These are phyloP conservation scores for Fusarium setosum DNA, from an alignment of 2,329 filamentous ascomycete genomes.

Conservation along the genomic window DNA sequence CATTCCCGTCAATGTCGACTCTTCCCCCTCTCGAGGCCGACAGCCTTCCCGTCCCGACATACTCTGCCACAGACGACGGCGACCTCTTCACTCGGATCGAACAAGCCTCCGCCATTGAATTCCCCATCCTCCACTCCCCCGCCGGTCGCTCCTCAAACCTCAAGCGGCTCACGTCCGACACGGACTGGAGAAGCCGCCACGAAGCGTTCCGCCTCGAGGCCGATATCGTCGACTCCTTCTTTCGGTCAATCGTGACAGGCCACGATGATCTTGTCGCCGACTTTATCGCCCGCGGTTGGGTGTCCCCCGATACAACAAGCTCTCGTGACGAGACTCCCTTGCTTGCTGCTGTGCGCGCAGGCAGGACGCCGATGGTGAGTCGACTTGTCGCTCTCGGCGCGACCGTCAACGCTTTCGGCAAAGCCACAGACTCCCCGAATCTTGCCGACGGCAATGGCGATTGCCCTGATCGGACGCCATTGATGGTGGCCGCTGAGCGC, in stretches of 20 bases:
- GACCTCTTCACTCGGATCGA: constrained; percentile 36
- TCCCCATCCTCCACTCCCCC: constrained; percentile 35
- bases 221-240: constrained; percentile 47
- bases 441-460: not conserved
- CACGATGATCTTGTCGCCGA: constrained; percentile 44
- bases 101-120: constrained; percentile 18
- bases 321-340: constrained; percentile 48
- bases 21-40: not conserved
- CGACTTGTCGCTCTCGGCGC: constrained; percentile 50
- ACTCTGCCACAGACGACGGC: constrained; percentile 31
- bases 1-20: not conserved
- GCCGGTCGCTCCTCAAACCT: not conserved
- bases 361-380: constrained; percentile 48
- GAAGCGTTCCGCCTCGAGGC: constrained; percentile 29
- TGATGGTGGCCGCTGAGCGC: constrained; percentile 55
- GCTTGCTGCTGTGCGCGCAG: constrained; percentile 47
- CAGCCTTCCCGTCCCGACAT: constrained; percentile 30
- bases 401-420: constrained; percentile 44
- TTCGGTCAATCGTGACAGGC: constrained; percentile 39
- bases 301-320: constrained; percentile 52
- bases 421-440: not conserved
- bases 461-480: constrained; percentile 50
- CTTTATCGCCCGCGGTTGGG: constrained; percentile 49
- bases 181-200: not conserved
- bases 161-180: not conserved